Evolutionary conservation across 176 grass and related monocot genomes (phyloP), one percentile per base, ranked within the genome.

Genomic region (Typha latifolia): DNA sequence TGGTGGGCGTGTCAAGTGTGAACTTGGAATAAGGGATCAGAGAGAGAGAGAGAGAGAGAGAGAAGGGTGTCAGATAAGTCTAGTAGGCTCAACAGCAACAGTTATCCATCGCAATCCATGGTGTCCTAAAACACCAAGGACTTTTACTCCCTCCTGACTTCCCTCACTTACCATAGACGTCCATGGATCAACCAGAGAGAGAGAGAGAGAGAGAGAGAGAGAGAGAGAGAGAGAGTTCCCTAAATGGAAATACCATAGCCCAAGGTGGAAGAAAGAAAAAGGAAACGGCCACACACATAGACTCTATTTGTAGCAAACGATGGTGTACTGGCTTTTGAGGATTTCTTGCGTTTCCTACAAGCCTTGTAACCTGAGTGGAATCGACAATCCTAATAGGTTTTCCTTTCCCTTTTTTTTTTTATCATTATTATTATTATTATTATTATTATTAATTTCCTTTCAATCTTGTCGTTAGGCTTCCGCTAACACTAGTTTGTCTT

Each of bases 101-200:
- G 68, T 59, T 70, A 70, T 22, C 53, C 68, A 70, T 70, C 51
- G 51, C 68, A 70, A 59, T 70, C 68, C 68, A 70, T 70, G 50
- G 51, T 23, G 15, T 49, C 16, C 49, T 14, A 20, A 56, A 70
- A 57, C 53, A 26, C 15, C 68, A 24, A 70, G 27, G 68, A 32
- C 68, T 56, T 70, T 22, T 70, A 34, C 68, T 70, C 68, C 68
- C 16, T 70, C 14, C 68, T 70, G 48, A 56, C 68, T 23, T 70
- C 49, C 49, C 23, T 15, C 68, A 56, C 49, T 70, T 70, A 50
- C 68, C 49, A 69, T 12, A 51, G 47, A 24, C 53, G 6, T 59
- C 53, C 53, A 59, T 59, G 53, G 37, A 59, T 59, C 4, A 59
- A 59, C 20, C 53, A 59, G 4, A 34, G 32, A 34, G 32, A 34